A percentile compares a stretch with the other conserved stretches of the same genome.
Conservation (phyloP, 2,329 filamentous ascomycete genomes). For the Epichloe baconii region DNA sequence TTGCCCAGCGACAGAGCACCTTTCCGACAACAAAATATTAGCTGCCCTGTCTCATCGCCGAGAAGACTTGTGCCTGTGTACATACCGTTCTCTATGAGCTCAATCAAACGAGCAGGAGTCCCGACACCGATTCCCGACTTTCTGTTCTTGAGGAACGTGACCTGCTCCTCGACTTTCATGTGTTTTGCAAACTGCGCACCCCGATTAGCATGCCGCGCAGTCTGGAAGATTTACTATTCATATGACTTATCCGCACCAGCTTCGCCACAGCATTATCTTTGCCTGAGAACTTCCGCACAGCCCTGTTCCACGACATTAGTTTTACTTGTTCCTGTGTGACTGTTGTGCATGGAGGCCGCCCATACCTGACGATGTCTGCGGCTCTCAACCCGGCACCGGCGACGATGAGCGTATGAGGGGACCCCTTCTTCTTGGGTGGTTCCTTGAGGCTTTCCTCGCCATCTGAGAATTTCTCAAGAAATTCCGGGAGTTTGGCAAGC, state of each 20-base stretch:
- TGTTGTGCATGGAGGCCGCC: slow-evolving; percentile 1
- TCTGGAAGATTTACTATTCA: too few relatives aligned
- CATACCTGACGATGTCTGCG: slow-evolving; percentile 65
- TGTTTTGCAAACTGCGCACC: slow-evolving; percentile 74
- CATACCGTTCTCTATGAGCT: slow-evolving; percentile 69
- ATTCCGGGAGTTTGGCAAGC: slow-evolving; percentile 62
- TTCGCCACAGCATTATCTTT: slow-evolving; percentile 74
- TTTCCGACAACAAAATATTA: slow-evolving; percentile 7
- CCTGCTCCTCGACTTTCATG: slow-evolving; percentile 84
- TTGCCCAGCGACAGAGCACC: slow-evolving; percentile 58
- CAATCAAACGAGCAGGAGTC: slow-evolving; percentile 70
- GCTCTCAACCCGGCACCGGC: slow-evolving; percentile 73
- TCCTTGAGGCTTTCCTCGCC: slow-evolving; percentile 47
- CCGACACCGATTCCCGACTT: slow-evolving; percentile 81
- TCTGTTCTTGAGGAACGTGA: slow-evolving; percentile 55
- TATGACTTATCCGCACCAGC: slow-evolving; percentile 34
- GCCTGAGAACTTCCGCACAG: slow-evolving; percentile 63
- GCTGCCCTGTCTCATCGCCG: background rate
- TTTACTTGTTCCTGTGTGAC: background rate
- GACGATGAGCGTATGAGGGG: slow-evolving; percentile 82
- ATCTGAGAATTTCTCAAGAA: slow-evolving; percentile 55
- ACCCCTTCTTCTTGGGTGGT: slow-evolving; percentile 54
- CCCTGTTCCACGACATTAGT: slow-evolving; percentile 29
- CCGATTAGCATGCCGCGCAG: slow-evolving; percentile 1
- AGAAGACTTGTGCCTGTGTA: background rate